phyloP scores from a whole-genome alignment of 2,329 filamentous ascomycete species.

The Harringtonia aguacate region DNA sequence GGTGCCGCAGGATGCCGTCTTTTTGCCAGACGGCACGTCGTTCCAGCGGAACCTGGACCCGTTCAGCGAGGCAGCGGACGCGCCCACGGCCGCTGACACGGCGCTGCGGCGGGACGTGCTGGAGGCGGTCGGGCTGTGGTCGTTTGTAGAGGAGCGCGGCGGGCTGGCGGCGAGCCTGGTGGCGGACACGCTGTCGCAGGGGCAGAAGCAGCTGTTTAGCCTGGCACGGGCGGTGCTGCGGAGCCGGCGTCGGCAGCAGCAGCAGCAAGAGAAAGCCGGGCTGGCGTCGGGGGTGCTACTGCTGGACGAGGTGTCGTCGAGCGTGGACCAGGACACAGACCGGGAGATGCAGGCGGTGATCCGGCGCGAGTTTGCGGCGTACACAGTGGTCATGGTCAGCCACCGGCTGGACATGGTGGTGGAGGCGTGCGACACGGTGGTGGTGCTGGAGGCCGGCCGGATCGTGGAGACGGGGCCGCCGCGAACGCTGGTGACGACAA shows the following conservation, averaged over 20 bases:
- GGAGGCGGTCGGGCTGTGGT: constrained; percentile 22
- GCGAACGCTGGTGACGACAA: constrained; percentile 7
- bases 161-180: constrained; percentile 25
- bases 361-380: constrained; percentile 24
- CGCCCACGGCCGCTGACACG: constrained; percentile 13
- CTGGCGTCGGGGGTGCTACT: constrained; percentile 18
- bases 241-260: constrained; percentile 2
- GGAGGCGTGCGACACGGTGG: constrained; percentile 36
- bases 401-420: constrained; percentile 39
- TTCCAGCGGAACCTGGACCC: constrained; percentile 34
- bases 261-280: no score
- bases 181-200: constrained; percentile 40
- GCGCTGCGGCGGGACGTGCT: constrained; percentile 22
- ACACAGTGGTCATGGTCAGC: constrained; percentile 43
- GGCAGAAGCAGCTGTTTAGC: constrained; percentile 55
- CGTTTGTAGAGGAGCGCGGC: constrained; percentile 15
- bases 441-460: constrained; percentile 37
- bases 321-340: constrained; percentile 30
- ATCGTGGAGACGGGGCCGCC: constrained; percentile 28
- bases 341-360: constrained; percentile 30
- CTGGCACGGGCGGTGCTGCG: constrained; percentile 48
- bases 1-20: constrained; percentile 42
- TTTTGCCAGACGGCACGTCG: constrained; percentile 28
- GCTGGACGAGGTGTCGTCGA: constrained; percentile 31
- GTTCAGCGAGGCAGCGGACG: constrained; percentile 14